Conservation (phyloP, 305 asterid species). For the Plantago lanceolata region DNA sequence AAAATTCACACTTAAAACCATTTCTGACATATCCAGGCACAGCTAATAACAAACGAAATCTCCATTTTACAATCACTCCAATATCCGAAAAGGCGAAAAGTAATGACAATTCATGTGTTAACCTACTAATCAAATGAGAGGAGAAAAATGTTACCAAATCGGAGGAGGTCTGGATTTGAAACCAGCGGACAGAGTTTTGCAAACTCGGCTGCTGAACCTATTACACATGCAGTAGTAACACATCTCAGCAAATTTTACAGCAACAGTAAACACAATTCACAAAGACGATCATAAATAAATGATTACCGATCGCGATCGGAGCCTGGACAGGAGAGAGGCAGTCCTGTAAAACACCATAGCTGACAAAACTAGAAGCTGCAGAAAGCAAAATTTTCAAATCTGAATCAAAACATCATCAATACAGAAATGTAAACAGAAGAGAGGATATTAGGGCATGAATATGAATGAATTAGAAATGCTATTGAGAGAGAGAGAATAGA, state of each 20-base stretch:
- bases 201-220: constrained; percentile 67
- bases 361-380: constrained; percentile 2
- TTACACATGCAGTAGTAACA: constrained; percentile 2
- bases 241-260: neutral
- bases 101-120: neutral
- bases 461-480: neutral
- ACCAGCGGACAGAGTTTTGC: constrained; percentile 73
- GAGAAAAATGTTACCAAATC: constrained; percentile 49
- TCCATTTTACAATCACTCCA: neutral
- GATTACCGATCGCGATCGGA: constrained; percentile 60
- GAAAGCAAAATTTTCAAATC: neutral
- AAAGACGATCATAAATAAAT: constrained; percentile 1
- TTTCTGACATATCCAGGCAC: too few relatives aligned
- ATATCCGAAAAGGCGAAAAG: neutral
- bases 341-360: constrained; percentile 58
- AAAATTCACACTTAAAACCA: too few relatives aligned
- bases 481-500: neutral
- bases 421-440: neutral
- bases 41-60: neutral
- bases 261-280: neutral
- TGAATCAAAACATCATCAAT: neutral
- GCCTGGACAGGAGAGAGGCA: constrained; percentile 59
- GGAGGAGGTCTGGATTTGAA: constrained; percentile 78
- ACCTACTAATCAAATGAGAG: neutral
- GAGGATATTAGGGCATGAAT: neutral